Conservation (phyloP, 495 filamentous ascomycete genomes). For the Margaritispora aquatica region DNA sequence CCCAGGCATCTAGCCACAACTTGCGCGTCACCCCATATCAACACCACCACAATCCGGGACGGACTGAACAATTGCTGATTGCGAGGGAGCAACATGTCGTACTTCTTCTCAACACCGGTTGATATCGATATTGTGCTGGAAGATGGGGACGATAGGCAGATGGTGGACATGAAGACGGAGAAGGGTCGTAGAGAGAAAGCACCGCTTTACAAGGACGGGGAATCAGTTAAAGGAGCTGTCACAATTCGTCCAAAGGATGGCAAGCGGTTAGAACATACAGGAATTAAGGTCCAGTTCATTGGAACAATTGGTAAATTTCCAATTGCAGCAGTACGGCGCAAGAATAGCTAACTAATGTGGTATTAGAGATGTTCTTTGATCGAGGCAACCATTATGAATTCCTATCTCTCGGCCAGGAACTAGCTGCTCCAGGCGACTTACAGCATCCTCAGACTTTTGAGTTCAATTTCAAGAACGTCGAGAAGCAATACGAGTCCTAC, state of each 20-base stretch:
- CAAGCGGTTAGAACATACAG: slow-evolving; percentile 94
- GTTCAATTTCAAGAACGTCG: slow-evolving; percentile 99
- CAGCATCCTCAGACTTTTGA: slow-evolving; percentile 98
- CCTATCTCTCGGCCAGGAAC: slow-evolving; percentile 88
- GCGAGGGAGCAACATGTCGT: slow-evolving; percentile 58
- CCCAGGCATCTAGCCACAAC: neutral
- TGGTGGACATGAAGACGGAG: slow-evolving; percentile 96
- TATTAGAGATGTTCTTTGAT: slow-evolving; percentile 97
- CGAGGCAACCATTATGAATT: slow-evolving; percentile 99
- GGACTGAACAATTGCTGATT: neutral
- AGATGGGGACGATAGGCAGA: slow-evolving; percentile 85
- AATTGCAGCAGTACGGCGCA: neutral
- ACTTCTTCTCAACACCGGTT: slow-evolving; percentile 96
- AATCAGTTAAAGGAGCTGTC: slow-evolving; percentile 92
- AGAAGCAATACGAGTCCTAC: slow-evolving; percentile 99
- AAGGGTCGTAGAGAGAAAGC: slow-evolving; percentile 96
- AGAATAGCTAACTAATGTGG: neutral
- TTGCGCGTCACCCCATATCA: slow-evolving; percentile 6
- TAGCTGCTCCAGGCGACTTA: slow-evolving; percentile 92
- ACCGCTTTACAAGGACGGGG: slow-evolving; percentile 94
- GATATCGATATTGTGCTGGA: slow-evolving; percentile 99
- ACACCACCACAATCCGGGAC: neutral
- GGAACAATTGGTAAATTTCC: slow-evolving; percentile 76
- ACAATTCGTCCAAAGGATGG: slow-evolving; percentile 97
- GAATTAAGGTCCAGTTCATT: slow-evolving; percentile 99